phyloP scores from a whole-genome alignment of 768 basidiomycete species.

The Boletellus ananas region DNA sequence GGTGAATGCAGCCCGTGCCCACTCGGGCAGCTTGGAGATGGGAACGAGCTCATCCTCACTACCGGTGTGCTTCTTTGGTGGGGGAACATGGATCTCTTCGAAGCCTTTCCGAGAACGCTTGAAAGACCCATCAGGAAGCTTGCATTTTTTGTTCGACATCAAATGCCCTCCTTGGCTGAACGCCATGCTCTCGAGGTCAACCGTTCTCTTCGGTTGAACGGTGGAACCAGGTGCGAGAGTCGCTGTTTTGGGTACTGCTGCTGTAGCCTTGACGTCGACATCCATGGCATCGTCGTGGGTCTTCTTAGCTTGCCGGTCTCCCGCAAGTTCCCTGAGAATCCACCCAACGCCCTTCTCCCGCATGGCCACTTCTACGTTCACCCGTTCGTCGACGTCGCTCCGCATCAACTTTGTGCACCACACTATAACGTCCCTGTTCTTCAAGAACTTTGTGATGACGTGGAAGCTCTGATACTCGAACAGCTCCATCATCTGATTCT shows the following conservation, averaged over 20 bases:
- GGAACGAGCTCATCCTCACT: conserved; percentile 67
- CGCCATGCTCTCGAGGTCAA: conserved; percentile 93
- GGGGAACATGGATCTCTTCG: conserved; percentile 96
- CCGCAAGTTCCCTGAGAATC: conserved; percentile 86
- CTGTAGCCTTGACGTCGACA: conserved; percentile 56
- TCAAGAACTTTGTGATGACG: conserved; percentile 83
- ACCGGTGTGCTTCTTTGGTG: conserved; percentile 73
- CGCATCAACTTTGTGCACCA: conserved; percentile 98
- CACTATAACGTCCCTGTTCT: conserved; percentile 93
- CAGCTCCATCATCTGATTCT: conserved; percentile 94
- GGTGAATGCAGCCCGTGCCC: conserved; percentile 86
- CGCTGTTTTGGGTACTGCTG: conserved; percentile 69
- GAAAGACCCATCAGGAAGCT: conserved; percentile 95
- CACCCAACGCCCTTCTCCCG: conserved; percentile 94
- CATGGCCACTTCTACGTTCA: conserved; percentile 97
- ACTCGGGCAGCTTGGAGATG: conserved; percentile 69
- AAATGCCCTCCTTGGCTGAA: conserved; percentile 94
- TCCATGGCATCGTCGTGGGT: conserved; percentile 66
- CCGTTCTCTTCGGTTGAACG: conserved; percentile 75
- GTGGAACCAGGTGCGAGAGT: conserved; percentile 85
- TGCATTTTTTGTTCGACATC: conserved; percentile 99
- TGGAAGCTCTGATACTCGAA: conserved; percentile 94
- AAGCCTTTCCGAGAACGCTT: conserved; percentile 95
- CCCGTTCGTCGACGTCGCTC: conserved; percentile 80
- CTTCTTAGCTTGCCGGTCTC: conserved; percentile 66